Evolutionary conservation across 164 flowering plant species (phyloP), one percentile per base, ranked within the genome.

Genomic region (Kalanchoe fedtschenkoi): DNA sequence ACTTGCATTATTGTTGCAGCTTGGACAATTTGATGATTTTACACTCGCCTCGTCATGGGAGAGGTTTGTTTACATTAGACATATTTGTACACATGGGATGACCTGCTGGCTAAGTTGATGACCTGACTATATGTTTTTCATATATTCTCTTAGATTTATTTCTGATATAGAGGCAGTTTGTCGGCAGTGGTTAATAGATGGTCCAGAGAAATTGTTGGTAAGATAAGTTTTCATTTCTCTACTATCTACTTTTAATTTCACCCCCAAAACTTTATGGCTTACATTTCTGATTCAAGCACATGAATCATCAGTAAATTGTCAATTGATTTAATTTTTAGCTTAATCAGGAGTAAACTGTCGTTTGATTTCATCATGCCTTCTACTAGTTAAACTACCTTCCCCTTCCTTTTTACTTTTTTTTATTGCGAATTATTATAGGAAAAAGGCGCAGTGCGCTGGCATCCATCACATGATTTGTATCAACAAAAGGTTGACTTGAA

Each of bases 21-120:
- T 82, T 63, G 91, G 86, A 67, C 81, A 80, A 44, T 95, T 95
- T 72, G 91, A 95, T 80, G 97, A 95, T 78, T 95, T 88, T 71
- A 91, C 99, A 53, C 78, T 91, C 51, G 96, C 97, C 15, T 95
- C 99, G 57, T 80, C 95, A 1, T 95, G 97, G 97, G 96, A 95
- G 74, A 85, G 99, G 99, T 90, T 72, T 43, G 39, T 8, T 32
- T 42, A 6, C 55, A 6, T 29, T 5, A 41, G 34, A 17, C 13
- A 5, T n/a, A 43, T 19, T 26, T 62, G 35, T 43, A 17, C 8
- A 29, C 28, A 62, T 6, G 2, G 26, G n/a, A 16, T 6, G 14
- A 14, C 32, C 37, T 11, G 14, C 11, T 44, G 14, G 28, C 19
- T 15, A 44, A 10, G 42, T 33, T 33, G 56, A 19, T 32, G 61